Evolutionary conservation across 306 rosid genomes (phyloP), one percentile per base, ranked within the genome.

Genomic region (Pyrus pyrifolia): DNA sequence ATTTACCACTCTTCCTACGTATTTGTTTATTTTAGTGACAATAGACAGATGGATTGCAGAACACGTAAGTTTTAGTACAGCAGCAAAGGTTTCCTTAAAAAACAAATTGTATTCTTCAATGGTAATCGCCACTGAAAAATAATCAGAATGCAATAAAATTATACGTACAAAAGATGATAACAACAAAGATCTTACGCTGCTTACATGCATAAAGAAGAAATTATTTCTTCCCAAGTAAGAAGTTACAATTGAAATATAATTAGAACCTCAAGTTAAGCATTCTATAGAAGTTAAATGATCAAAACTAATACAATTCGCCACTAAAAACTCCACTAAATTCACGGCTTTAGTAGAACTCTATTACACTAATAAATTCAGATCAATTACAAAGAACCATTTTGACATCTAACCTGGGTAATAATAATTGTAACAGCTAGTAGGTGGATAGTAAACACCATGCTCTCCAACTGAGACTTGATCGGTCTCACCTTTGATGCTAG

Each of bases 401-500:
- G 59, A 80, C 77, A 80, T 84, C 84, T 84, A 62, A 85, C 85
- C 88, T 85, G 85, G 84, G 78, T 75, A 82, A 71, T 81, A 82
- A 80, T 82, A 84, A 83, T 69, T 82, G 80, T 82, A 76, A 79
- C 81, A 62, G 68, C 84, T 77, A 71, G 85, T 81, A 77, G 83
- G 89, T 67, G 70, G 81, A 72, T 68, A 45, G 86, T 76, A 55
- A 81, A 73, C 75, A 79, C 86, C 85, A 68, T 79, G 85, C 74
- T 81, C 85, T 84, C 84, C 84, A 74, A 67, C 83, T 51, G 85
- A 69, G 65, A 66, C 84, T 76, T 83, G 85, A 79, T 79, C 85
- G 67, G 70, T 74, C 96, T 84, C 93, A 88, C 86, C 90, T 82
- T 87, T 77, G 67, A 78, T 65, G 74, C 74, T 70, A 71, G 85